Conservation (phyloP, 345 rosid genomes). For the Aegle marmelos region DNA sequence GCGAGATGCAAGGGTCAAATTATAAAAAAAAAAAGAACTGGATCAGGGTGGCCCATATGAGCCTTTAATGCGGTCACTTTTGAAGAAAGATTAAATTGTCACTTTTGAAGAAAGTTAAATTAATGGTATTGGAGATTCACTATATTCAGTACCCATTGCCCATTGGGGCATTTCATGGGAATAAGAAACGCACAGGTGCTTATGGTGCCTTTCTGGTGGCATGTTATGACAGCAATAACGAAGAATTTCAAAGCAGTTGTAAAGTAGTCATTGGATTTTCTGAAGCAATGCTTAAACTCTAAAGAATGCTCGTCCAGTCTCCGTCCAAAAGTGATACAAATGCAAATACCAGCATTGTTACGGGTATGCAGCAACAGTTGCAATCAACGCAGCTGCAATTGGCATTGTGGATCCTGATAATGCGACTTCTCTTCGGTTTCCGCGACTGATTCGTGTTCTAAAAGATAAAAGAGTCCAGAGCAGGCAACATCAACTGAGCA, state of each 20-base stretch:
- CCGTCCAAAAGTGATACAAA: constrained; percentile 63
- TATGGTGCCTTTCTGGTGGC: constrained; percentile 95
- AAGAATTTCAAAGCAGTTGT: constrained; percentile 88
- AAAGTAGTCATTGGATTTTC: constrained; percentile 92
- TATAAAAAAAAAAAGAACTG: too few relatives aligned
- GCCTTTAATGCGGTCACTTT: constrained; percentile 63
- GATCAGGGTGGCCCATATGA: too few relatives aligned
- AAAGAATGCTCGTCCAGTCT: constrained; percentile 78
- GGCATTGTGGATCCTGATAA: constrained; percentile 78
- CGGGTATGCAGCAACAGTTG: not conserved
- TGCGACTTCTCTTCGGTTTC: constrained; percentile 91
- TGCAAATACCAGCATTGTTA: not conserved
- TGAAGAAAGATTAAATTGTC: constrained; percentile 98
- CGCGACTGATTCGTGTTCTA: constrained; percentile 72
- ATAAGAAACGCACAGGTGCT: constrained; percentile 88
- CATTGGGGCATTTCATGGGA: constrained; percentile 91
- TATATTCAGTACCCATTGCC: constrained; percentile 72
- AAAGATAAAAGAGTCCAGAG: constrained; percentile 76
- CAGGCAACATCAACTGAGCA: constrained; percentile 75
- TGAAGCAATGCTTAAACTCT: constrained; percentile 55
- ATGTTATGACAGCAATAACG: constrained; percentile 70
- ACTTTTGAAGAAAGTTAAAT: constrained; percentile 86
- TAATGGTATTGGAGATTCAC: constrained; percentile 88
- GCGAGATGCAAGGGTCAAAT: too few relatives aligned
- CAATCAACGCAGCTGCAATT: constrained; percentile 47